Conservation (phyloP, 1,284 basidiomycete species). For the Agaricales sp. region DNA sequence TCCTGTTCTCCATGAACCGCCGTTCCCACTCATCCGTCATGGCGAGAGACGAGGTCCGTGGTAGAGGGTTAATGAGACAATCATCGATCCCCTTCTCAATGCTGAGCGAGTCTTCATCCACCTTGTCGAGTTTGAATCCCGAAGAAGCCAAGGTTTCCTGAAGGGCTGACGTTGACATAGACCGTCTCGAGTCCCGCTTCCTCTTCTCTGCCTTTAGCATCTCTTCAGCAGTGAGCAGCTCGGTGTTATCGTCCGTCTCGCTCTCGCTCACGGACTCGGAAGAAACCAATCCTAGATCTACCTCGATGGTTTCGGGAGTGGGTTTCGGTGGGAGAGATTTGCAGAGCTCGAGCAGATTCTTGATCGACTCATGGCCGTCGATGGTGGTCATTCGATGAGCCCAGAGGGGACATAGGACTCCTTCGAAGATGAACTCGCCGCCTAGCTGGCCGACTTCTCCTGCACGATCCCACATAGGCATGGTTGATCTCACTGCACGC, state of each 20-base stretch:
- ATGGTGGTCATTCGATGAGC: not conserved
- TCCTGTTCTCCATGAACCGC: slow-evolving; percentile 27
- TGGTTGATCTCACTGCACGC: slow-evolving; percentile 54
- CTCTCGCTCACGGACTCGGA: not conserved
- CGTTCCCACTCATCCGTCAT: slow-evolving; percentile 19
- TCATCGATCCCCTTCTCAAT: not conserved
- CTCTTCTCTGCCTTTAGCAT: not conserved
- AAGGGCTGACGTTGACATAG: not conserved
- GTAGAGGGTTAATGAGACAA: not conserved
- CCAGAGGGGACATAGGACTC: slow-evolving; percentile 31
- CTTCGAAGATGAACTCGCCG: slow-evolving; percentile 83
- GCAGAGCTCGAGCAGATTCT: not conserved
- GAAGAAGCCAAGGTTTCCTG: not conserved
- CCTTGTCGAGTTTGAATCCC: not conserved
- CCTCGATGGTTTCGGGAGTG: not conserved
- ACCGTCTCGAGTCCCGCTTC: not conserved
- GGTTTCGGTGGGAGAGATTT: not conserved
- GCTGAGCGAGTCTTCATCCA: not conserved
- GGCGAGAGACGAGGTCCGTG: not conserved
- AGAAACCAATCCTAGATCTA: not conserved
- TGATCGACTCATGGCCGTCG: not conserved
- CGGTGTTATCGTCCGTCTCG: not conserved
- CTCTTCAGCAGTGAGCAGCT: not conserved
- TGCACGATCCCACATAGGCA: slow-evolving; percentile 74
- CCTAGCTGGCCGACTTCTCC: slow-evolving; percentile 75